Evolutionary conservation across 192 early-diverging fungal species (phyloP).

Genomic region (Allomyces javanicus): DNA sequence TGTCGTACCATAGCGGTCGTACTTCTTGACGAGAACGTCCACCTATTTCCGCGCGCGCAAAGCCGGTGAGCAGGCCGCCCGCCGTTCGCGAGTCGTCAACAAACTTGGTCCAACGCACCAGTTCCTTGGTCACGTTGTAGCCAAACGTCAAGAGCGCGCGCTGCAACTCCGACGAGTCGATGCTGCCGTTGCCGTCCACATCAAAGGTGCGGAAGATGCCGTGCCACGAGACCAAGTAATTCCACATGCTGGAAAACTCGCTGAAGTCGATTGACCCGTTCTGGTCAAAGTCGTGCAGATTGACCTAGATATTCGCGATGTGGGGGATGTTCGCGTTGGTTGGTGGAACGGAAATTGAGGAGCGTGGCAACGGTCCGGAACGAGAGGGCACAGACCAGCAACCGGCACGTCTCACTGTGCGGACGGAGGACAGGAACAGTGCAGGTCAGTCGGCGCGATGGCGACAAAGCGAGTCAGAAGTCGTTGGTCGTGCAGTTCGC

Average conservation of each 20-base stretch:
- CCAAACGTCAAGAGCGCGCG: slow-evolving; percentile 56
- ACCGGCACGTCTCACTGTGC: slow-evolving; percentile 52
- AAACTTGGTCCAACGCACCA: too few relatives aligned
- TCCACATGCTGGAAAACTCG: slow-evolving; percentile 61
- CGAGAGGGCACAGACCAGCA: slow-evolving; percentile 66
- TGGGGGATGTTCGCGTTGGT: background rate
- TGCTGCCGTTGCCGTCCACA: slow-evolving; percentile 50
- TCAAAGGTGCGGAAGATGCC: slow-evolving; percentile 58
- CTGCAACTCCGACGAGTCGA: slow-evolving; percentile 46
- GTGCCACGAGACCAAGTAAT: slow-evolving; percentile 70
- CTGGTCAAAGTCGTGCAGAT: slow-evolving; percentile 25
- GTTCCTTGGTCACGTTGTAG: slow-evolving; percentile 36
- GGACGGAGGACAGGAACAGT: slow-evolving; percentile 15
- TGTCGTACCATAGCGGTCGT: background rate
- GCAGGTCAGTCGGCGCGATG: slow-evolving; percentile 40
- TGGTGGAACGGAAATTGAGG: too few relatives aligned
- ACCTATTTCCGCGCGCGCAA: slow-evolving; percentile 8
- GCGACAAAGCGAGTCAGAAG: background rate
- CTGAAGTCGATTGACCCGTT: slow-evolving; percentile 53
- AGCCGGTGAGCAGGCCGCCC: slow-evolving; percentile 18
- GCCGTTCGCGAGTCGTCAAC: too few relatives aligned
- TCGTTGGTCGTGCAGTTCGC: background rate
- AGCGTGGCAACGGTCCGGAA: background rate
- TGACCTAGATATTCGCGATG: background rate
- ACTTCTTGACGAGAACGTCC: background rate